Base-by-base conservation (phyloP, 2,329 filamentous ascomycete genomes). In the Aspergillus arachidicola region DNA sequence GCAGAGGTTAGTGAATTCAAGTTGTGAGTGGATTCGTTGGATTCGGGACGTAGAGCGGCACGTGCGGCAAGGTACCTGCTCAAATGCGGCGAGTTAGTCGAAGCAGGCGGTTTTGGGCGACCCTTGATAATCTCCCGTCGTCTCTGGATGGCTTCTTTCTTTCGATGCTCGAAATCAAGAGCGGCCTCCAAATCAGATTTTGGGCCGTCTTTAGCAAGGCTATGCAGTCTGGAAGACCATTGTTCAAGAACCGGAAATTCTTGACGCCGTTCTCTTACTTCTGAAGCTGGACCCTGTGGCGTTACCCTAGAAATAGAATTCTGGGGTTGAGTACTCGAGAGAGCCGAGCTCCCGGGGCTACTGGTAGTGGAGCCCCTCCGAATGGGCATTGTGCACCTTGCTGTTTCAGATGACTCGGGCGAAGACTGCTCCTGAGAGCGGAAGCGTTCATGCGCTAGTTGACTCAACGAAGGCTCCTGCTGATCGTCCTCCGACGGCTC, bases 161-260 rank as follows among this genome's bases (percentile, higher is more conserved):
- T 79, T 46, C 77, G 71, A 19, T 69, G 68, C 55, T 80, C 78
- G 62, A 79, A 80, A 38, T 79, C 76, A 54, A 80, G 69, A 26
- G 77, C 76, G 14, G 72, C 68, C 46, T 72, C 68, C 5, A 78
- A 51, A 36, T 72, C 71, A 2, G 68, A 50, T 9, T 66, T 61
- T 0, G 66, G 59, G 16, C 46, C 57, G 7, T 62, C 14, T n/a
- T 53, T 63, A 4, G 63, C 55, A 14, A 65, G 63, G 21, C 64
- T 57, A 28, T 73, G 71, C 21, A 73, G 57, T 11, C 65, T 63
- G 30, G 68, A 59, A 6, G 72, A 70, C 69, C 68, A 73, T 43
- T 66, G 60, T 23, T 72, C 71, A 28, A 71, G 66, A 30, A 68
- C 66, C 4, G 71, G 68, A n/a, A 65, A 63, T 23, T 66, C 68